Evolutionary conservation across 306 rosid genomes (phyloP).

Genomic region (Heteromeles arbutifolia): DNA sequence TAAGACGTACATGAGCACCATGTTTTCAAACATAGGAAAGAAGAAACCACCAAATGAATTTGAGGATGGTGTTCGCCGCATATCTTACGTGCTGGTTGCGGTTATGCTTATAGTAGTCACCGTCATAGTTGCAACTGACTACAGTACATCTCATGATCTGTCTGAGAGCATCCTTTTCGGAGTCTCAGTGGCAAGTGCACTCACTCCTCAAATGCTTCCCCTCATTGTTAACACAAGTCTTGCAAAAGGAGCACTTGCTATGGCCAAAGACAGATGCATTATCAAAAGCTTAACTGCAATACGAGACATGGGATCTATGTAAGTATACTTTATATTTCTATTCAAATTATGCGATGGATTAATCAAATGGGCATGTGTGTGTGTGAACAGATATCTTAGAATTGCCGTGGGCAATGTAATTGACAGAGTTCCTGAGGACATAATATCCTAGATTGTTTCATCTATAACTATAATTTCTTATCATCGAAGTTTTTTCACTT

Average conservation of each 20-base stretch:
- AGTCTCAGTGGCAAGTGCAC: conserved; percentile 73
- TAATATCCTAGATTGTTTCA: no score
- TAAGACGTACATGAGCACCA: conserved; percentile 77
- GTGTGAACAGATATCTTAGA: neutral
- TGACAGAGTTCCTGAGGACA: no score
- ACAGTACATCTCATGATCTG: conserved; percentile 38
- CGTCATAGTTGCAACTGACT: conserved; percentile 42
- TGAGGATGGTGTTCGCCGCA: conserved; percentile 57
- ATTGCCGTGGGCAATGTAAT: neutral
- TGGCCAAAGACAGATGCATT: conserved; percentile 84
- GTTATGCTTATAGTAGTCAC: conserved; percentile 62
- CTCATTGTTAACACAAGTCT: conserved; percentile 69
- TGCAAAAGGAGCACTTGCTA: conserved; percentile 83
- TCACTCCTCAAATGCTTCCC: conserved; percentile 92
- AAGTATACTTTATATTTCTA: conserved; percentile 5
- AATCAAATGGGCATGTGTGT: neutral
- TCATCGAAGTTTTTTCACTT: neutral
- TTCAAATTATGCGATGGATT: no score
- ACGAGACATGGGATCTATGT: conserved; percentile 84
- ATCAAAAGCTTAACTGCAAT: conserved; percentile 62
- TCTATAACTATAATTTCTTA: neutral
- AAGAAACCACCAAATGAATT: conserved; percentile 65
- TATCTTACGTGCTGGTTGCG: conserved; percentile 55
- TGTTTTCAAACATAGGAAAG: conserved; percentile 71
- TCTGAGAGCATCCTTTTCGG: conserved; percentile 53